Conservation (phyloP, 495 filamentous ascomycete genomes). For the Penicillium bialowiezense region DNA sequence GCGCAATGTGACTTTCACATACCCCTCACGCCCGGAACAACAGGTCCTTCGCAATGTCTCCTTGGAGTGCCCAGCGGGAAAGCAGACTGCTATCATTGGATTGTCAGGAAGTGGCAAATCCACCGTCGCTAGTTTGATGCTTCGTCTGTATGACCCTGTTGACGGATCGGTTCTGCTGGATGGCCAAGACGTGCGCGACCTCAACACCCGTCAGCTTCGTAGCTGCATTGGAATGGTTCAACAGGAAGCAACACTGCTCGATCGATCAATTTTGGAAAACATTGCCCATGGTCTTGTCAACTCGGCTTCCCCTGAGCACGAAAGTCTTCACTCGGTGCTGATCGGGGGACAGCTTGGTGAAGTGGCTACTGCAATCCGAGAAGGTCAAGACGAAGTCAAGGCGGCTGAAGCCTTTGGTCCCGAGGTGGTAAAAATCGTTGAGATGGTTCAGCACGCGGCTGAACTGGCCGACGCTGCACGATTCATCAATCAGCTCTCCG, state of each 20-base stretch:
- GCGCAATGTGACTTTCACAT: constrained; percentile 56
- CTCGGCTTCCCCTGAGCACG: constrained; percentile 45
- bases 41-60: constrained; percentile 47
- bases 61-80: constrained; percentile 51
- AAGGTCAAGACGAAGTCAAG: constrained; percentile 31
- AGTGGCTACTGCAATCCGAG: constrained; percentile 29
- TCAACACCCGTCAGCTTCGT: constrained; percentile 57
- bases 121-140: constrained; percentile 56
- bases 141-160: constrained; percentile 49
- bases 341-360: constrained; percentile 27
- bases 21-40: constrained; percentile 59
- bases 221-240: constrained; percentile 60
- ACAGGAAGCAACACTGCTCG: constrained; percentile 64
- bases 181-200: constrained; percentile 47
- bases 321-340: constrained; percentile 32
- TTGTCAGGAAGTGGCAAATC: constrained; percentile 70
- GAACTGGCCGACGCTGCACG: constrained; percentile 30
- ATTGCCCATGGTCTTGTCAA: constrained; percentile 64
- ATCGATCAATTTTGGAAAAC: constrained; percentile 66
- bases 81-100: constrained; percentile 65
- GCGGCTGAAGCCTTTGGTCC: constrained; percentile 29
- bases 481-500: constrained; percentile 41
- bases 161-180: constrained; percentile 50
- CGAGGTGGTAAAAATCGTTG: constrained; percentile 36
- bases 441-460: constrained; percentile 34